phyloP scores from a whole-genome alignment of 2,329 filamentous ascomycete species.

The Boeremia lycopersici region DNA sequence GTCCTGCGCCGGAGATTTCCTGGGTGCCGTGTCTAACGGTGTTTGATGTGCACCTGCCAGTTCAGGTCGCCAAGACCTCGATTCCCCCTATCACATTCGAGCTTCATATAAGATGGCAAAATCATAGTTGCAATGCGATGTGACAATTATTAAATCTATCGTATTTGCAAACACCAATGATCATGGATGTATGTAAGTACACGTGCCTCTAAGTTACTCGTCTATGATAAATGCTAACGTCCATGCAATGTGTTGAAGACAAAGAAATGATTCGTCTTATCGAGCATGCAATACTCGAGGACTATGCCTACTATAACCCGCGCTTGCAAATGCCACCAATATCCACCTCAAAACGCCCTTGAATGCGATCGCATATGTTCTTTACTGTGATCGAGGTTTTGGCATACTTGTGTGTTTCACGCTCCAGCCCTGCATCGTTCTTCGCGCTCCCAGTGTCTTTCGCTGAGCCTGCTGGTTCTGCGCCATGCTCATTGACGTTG shows the following conservation, averaged over 20 bases:
- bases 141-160: neutral
- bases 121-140: neutral
- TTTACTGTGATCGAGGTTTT: slow-evolving; percentile 28
- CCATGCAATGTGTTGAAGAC: neutral
- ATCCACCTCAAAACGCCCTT: neutral
- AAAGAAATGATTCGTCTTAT: neutral
- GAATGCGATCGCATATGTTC: neutral
- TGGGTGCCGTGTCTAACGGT: neutral
- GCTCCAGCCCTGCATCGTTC: slow-evolving; percentile 59
- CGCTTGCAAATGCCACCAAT: neutral
- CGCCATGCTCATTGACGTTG: slow-evolving; percentile 48
- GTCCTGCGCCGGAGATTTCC: slow-evolving; percentile 6
- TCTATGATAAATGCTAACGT: neutral
- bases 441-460: slow-evolving; percentile 58
- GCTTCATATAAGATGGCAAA: neutral
- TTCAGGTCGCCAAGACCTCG: neutral
- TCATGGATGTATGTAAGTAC: neutral
- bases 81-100: neutral
- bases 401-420: slow-evolving; percentile 44
- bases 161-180: too few relatives aligned
- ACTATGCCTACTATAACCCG: neutral
- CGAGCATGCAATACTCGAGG: neutral
- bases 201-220: too few relatives aligned
- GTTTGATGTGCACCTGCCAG: slow-evolving; percentile 7
- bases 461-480: slow-evolving; percentile 40